These are phyloP conservation scores for Alternaria ethzedia DNA, from an alignment of 2,329 filamentous ascomycete species.

Conservation along the genomic window DNA sequence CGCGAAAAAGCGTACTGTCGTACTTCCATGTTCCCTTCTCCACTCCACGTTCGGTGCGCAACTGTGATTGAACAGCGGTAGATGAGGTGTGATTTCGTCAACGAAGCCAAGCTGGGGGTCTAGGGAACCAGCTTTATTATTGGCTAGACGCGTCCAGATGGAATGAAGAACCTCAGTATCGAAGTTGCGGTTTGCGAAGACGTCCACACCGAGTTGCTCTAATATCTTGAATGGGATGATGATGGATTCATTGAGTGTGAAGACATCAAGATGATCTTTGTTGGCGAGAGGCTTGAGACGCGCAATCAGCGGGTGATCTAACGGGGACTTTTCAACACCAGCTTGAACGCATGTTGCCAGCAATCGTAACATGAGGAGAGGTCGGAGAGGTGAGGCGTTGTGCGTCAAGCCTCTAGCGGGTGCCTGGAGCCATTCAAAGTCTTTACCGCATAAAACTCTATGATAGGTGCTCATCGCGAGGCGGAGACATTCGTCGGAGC, in stretches of 20 bases:
- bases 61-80: slow-evolving; percentile 45
- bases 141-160: slow-evolving; percentile 40
- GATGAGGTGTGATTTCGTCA: slow-evolving; percentile 33
- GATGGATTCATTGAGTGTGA: slow-evolving; percentile 38
- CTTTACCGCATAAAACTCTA: slow-evolving; percentile 32
- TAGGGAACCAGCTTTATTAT: slow-evolving; percentile 41
- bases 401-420: slow-evolving; percentile 17
- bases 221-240: slow-evolving; percentile 35
- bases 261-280: slow-evolving; percentile 34
- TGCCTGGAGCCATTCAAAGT: slow-evolving; percentile 31
- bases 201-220: slow-evolving; percentile 33
- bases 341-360: slow-evolving; percentile 34
- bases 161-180: slow-evolving; percentile 42
- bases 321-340: slow-evolving; percentile 21
- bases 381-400: slow-evolving; percentile 29
- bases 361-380: slow-evolving; percentile 36
- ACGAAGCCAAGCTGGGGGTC: slow-evolving; percentile 32
- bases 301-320: slow-evolving; percentile 34
- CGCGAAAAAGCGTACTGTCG: slow-evolving; percentile 18
- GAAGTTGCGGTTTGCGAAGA: slow-evolving; percentile 21
- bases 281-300: slow-evolving; percentile 38
- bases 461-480: slow-evolving; percentile 35
- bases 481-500: slow-evolving; percentile 30
- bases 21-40: slow-evolving; percentile 14
- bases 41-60: slow-evolving; percentile 39